Evolutionary conservation across 768 basidiomycete genomes (phyloP), one percentile per base, ranked within the genome.

Genomic region (Termitomyces sp.): DNA sequence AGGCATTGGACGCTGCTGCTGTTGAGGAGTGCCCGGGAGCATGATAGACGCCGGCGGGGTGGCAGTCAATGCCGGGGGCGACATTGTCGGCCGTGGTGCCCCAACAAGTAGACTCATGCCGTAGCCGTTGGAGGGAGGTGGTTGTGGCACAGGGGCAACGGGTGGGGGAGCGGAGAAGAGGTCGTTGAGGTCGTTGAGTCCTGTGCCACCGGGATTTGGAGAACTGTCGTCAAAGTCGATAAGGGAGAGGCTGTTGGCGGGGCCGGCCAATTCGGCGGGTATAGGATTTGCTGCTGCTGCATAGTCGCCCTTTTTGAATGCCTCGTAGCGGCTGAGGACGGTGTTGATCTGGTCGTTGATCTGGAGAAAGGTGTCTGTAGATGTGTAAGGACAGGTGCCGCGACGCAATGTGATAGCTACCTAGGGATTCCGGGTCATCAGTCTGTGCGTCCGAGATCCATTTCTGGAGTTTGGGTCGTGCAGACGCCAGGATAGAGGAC

Each of bases 291-390:
- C 76, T 8, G 87, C 86, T 18, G 79, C 82, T 2, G 78, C 76
- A 70, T 86, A 96, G 75, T 99, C 95, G 55, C 97, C 97, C 60
- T 84, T 87, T 75, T 94, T 94, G 82, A 91, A 98, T 0, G 94
- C 89, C 61, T 98, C 94, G 71, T 95, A 98, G 24, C 96, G 90
- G 33, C 84, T 82, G 15, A 98, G 74, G 15, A 95, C 94, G 20
- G 86, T 91, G 76, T 99, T 99, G 75, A 99, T 95, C 69, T 97
- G 92, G 74, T 99, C 97, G 73, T 99, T 99, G 63, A 96, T 96
- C 72, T 98, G 87, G 18, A 99, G 79, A 72, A 97, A 90, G 2
- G 94, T 94, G 63, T 96, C 96, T 94, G 68, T 11, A n/a, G 52
- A 44, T 53, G 45, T 61, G 56, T 22, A 24, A 61, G 33, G 61